These are phyloP conservation scores for Polyporus tsugae DNA, from an alignment of 1,284 basidiomycete genomes.

Conservation along the genomic window DNA sequence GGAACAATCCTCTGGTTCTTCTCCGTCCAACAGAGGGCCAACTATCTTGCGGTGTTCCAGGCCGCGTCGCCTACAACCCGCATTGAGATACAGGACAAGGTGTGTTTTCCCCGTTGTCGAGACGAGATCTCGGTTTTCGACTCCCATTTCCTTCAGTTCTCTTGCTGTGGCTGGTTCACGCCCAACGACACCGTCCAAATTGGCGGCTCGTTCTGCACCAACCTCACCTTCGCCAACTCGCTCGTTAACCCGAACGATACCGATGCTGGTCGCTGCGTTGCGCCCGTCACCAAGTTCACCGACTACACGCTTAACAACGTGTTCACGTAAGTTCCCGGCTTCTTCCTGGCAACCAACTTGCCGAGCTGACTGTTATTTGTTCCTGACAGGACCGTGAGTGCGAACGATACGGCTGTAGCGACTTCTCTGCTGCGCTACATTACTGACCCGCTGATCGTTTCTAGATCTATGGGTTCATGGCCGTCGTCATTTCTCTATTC, in stretches of 20 bases:
- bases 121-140: background rate
- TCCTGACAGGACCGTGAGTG: conserved; percentile 33
- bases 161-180: conserved; percentile 86
- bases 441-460: conserved; percentile 25
- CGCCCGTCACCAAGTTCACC: conserved; percentile 66
- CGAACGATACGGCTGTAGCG: conserved; percentile 35
- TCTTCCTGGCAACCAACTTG: conserved; percentile 1
- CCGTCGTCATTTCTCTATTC: conserved; percentile 77
- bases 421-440: conserved; percentile 39
- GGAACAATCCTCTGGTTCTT: conserved; percentile 83
- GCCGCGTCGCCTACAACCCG: conserved; percentile 55
- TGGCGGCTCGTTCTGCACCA: conserved; percentile 69
- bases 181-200: conserved; percentile 65
- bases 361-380: conserved; percentile 1
- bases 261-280: conserved; percentile 60
- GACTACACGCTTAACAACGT: conserved; percentile 80
- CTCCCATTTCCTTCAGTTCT: conserved; percentile 52
- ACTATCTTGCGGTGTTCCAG: conserved; percentile 69
- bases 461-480: conserved; percentile 82
- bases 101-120: conserved; percentile 42
- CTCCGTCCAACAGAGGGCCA: conserved; percentile 72
- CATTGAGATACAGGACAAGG: conserved; percentile 76
- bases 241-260: conserved; percentile 52
- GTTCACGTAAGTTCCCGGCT: conserved; percentile 70
- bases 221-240: conserved; percentile 55